Evolutionary conservation across 352 stramenopile genomes (phyloP).

Genomic region (Globisporangium yorkense): DNA sequence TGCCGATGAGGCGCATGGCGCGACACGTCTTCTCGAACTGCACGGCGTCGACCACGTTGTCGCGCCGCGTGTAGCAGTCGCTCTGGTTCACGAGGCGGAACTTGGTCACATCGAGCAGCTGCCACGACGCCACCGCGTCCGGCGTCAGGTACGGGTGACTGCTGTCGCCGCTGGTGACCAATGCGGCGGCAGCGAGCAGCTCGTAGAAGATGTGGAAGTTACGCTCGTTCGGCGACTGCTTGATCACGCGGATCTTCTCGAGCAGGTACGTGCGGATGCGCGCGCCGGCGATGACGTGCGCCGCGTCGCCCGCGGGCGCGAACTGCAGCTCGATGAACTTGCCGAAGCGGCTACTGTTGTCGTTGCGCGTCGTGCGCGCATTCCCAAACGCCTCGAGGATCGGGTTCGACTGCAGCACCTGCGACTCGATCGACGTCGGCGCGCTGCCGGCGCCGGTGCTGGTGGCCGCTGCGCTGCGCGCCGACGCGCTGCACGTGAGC

Average conservation of each 20-base stretch:
- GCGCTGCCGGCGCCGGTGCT: neutral
- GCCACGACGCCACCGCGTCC: conserved; percentile 19
- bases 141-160: neutral
- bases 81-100: conserved; percentile 74
- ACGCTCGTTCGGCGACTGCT: conserved; percentile 88
- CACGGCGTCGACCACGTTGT: conserved; percentile 56
- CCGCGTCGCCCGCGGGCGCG: conserved; percentile 11
- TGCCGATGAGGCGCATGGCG: conserved; percentile 78
- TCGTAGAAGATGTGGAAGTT: conserved; percentile 98
- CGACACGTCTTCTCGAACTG: conserved; percentile 56
- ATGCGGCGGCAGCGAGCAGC: conserved; percentile 41
- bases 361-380: conserved; percentile 80
- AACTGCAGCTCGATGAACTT: conserved; percentile 91
- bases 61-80: conserved; percentile 53
- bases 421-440: conserved; percentile 54
- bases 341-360: conserved; percentile 88
- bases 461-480: neutral
- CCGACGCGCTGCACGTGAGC: conserved; percentile 44
- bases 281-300: conserved; percentile 53
- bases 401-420: conserved; percentile 89
- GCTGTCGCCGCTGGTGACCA: too few relatives aligned
- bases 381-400: conserved; percentile 91
- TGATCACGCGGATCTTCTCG: conserved; percentile 94
- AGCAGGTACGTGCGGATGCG: conserved; percentile 91
- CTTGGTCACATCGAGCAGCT: conserved; percentile 25